Evolutionary conservation across 2,329 filamentous ascomycete species (phyloP).

Genomic region (Venturia oleaginea): DNA sequence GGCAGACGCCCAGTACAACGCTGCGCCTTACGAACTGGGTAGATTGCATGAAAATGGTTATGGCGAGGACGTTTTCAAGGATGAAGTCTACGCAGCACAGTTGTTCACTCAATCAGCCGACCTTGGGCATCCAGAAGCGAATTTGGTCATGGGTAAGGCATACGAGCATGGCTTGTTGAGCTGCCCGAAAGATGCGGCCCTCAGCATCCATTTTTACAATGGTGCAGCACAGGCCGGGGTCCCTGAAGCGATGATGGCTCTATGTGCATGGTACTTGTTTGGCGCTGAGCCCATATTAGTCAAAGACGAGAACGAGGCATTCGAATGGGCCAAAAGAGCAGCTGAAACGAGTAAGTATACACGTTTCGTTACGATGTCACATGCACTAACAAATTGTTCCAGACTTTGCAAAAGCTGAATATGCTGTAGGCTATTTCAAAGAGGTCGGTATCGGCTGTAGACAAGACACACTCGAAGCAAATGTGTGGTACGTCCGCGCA

Average conservation of each 20-base stretch:
- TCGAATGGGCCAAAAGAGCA: slow-evolving; percentile 86
- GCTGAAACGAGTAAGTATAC: slow-evolving; percentile 67
- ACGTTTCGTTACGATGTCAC: not conserved
- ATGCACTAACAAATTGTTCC: slow-evolving; percentile 16
- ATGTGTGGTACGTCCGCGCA: slow-evolving; percentile 96
- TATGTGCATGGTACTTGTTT: slow-evolving; percentile 98
- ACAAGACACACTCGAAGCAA: slow-evolving; percentile 88
- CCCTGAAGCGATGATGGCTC: slow-evolving; percentile 87
- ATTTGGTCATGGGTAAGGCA: slow-evolving; percentile 83
- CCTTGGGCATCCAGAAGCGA: slow-evolving; percentile 77
- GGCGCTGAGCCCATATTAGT: slow-evolving; percentile 86
- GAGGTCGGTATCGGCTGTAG: slow-evolving; percentile 97
- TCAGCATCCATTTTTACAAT: slow-evolving; percentile 97
- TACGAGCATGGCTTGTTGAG: slow-evolving; percentile 86
- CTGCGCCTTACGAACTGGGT: slow-evolving; percentile 83
- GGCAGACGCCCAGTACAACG: slow-evolving; percentile 85
- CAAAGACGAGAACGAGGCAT: slow-evolving; percentile 92
- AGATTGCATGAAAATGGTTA: slow-evolving; percentile 86
- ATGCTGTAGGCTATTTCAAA: slow-evolving; percentile 92
- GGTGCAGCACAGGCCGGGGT: slow-evolving; percentile 79
- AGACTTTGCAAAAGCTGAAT: slow-evolving; percentile 68
- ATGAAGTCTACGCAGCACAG: slow-evolving; percentile 83
- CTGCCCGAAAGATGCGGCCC: slow-evolving; percentile 81
- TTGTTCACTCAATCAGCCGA: slow-evolving; percentile 92
- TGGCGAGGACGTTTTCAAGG: slow-evolving; percentile 87